A percentile compares a stretch with the other conserved stretches of the same genome.
phyloP scores from a whole-genome alignment of 2,329 filamentous ascomycete genomes.

The Penicillium corylophilum region DNA sequence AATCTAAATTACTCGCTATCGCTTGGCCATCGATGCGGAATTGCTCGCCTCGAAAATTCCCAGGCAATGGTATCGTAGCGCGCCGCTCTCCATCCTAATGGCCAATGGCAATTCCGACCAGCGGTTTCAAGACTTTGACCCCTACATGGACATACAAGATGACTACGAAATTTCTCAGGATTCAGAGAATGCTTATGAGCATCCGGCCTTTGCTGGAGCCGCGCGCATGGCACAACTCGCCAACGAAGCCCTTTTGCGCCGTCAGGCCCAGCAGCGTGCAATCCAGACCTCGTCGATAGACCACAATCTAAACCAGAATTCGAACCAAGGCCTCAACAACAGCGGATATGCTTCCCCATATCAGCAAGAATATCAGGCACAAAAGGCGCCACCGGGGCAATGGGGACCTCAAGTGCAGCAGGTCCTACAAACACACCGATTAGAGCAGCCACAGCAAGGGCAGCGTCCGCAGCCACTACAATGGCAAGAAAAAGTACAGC shows the following conservation, averaged over 20 bases:
- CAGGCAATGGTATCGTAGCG: background rate
- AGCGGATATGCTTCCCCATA: background rate
- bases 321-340: background rate
- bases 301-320: background rate
- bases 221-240: constrained; percentile 1
- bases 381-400: background rate
- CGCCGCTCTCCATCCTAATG: background rate
- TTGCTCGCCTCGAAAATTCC: background rate
- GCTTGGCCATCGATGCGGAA: background rate
- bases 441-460: too few species aligned
- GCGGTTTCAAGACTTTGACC: constrained; percentile 22
- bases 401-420: background rate
- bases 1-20: background rate
- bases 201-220: constrained; percentile 11
- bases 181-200: background rate
- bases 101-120: background rate
- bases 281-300: background rate
- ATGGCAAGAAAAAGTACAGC: too few species aligned
- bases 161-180: background rate
- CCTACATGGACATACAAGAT: background rate
- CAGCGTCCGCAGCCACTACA: too few species aligned
- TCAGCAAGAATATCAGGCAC: background rate
- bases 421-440: too few species aligned
- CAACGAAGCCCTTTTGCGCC: background rate
- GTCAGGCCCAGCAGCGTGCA: background rate